Percentiles rank a stretch among this genome's conserved stretches.
Evolutionary conservation across 2,329 filamentous ascomycete genomes (phyloP).

Genomic region (Helotiales sp.): DNA sequence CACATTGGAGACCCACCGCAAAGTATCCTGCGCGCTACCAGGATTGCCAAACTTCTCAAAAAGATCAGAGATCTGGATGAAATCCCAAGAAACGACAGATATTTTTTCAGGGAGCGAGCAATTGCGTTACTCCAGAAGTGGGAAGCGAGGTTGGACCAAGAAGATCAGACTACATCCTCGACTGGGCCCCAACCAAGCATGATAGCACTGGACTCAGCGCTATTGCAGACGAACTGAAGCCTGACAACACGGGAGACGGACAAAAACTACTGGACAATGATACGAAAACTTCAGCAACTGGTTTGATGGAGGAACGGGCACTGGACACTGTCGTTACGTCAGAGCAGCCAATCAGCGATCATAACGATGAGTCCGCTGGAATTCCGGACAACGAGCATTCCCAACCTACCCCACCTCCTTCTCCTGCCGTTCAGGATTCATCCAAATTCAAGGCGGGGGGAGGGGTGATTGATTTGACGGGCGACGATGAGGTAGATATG

Average conservation of each 20-base stretch:
- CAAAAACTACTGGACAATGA: neutral
- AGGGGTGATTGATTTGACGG: constrained; percentile 14
- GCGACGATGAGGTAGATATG: constrained; percentile 6
- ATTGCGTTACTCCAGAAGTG: constrained; percentile 11
- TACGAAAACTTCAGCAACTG: neutral
- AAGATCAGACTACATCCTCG: constrained; percentile 5
- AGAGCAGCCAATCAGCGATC: neutral
- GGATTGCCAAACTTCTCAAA: constrained; percentile 11
- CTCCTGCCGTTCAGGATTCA: neutral
- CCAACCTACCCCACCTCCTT: neutral
- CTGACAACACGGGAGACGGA: neutral
- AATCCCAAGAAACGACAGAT: constrained; percentile 9
- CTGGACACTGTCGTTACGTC: neutral
- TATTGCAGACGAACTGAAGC: neutral
- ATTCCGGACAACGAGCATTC: neutral
- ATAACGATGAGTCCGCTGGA: neutral
- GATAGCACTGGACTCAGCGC: neutral
- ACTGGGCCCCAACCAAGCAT: neutral
- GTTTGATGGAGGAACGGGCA: neutral
- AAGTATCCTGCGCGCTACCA: constrained; percentile 1
- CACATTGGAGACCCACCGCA: neutral
- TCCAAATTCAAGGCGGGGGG: neutral
- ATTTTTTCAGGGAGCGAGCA: constrained; percentile 11
- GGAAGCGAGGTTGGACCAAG: constrained; percentile 3
- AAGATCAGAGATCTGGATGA: constrained; percentile 11